phyloP scores from a whole-genome alignment of 306 rosid genomes.

The Argentina anserina region DNA sequence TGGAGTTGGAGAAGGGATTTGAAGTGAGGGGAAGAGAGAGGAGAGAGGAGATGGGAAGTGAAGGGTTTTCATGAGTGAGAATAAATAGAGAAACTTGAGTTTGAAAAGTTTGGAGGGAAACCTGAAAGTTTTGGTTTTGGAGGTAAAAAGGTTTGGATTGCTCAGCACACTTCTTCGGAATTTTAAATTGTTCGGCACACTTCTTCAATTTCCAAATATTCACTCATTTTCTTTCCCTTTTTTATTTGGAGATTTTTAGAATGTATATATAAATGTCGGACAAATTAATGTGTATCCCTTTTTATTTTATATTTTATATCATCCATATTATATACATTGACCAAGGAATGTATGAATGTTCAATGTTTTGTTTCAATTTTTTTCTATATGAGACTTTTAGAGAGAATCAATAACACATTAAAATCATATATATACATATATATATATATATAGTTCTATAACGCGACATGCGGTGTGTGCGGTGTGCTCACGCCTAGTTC shows the following conservation, averaged over 20 bases:
- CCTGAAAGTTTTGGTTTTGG: not conserved
- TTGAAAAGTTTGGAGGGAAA: slow-evolving; percentile 44
- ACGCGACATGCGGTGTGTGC: no score
- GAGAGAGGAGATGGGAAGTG: slow-evolving; percentile 7
- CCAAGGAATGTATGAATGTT: no score
- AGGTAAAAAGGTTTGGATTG: not conserved
- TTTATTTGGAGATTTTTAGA: not conserved
- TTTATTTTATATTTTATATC: no score
- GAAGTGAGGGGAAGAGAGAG: slow-evolving; percentile 2
- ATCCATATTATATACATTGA: no score
- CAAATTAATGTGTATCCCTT: no score
- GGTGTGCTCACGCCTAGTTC: no score
- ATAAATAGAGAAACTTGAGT: slow-evolving; percentile 28
- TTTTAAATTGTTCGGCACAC: not conserved
- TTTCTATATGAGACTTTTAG: no score
- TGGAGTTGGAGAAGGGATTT: not conserved
- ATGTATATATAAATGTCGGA: no score
- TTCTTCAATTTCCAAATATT: not conserved
- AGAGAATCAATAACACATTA: no score
- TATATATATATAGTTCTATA: no score
- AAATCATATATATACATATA: no score
- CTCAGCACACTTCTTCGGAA: not conserved
- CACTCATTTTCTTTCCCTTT: not conserved
- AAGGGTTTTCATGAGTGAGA: not conserved
- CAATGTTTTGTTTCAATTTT: no score